Percentiles rank a stretch among this genome's conserved stretches.
Evolutionary conservation across 257 asterid species (phyloP).

Genomic region (Dorcoceras hygrometricum): DNA sequence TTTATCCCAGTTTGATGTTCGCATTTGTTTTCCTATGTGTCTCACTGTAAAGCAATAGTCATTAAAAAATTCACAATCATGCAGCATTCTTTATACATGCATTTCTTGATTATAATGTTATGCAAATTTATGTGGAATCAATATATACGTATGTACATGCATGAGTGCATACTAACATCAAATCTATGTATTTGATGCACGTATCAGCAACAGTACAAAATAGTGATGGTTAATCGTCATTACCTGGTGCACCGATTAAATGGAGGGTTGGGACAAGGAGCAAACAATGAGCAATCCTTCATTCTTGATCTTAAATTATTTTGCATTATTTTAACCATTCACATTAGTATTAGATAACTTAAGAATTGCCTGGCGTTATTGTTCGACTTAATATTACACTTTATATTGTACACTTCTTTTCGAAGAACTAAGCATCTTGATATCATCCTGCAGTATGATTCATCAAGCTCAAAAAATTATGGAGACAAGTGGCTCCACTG

Average conservation of each 20-base stretch:
- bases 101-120: too few species aligned
- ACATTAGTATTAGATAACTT: too few species aligned
- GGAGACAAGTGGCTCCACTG: conserved; percentile 70
- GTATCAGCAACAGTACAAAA: background rate
- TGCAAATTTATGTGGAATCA: too few species aligned
- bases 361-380: too few species aligned
- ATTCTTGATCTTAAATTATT: background rate
- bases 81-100: background rate
- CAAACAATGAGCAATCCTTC: background rate
- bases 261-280: background rate
- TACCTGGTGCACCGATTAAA: background rate
- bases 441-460: conserved; percentile 59
- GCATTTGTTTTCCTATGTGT: background rate
- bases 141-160: background rate
- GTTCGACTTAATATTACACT: too few species aligned
- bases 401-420: conserved; percentile 15
- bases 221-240: background rate
- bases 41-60: background rate
- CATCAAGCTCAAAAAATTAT: conserved; percentile 79
- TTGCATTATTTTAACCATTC: background rate
- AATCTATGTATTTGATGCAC: background rate
- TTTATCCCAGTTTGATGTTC: background rate
- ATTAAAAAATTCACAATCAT: background rate
- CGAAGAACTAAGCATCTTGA: conserved; percentile 25
- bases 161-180: background rate